Evolutionary conservation across 192 early-diverging fungal genomes (phyloP), one percentile per base, ranked within the genome.

Genomic region (Umbelopsis vinacea): DNA sequence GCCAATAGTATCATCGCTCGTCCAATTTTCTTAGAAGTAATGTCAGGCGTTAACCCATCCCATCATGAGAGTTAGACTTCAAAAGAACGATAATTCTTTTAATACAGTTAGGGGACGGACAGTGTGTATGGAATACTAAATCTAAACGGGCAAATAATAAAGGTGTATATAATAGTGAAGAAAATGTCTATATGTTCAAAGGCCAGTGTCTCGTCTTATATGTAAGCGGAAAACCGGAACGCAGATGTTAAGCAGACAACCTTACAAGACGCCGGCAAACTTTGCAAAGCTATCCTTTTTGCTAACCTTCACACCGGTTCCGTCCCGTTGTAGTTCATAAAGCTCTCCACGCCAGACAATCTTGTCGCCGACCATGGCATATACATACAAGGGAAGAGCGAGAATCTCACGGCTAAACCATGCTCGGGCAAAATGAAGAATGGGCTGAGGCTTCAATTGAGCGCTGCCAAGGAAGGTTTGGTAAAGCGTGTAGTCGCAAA

Each of bases 261-360:
- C 33, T 43, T 63, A 38, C n/a, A 63, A 17, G 7, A 63, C 57
- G 57, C 57, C 57, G 14, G 57, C 57, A 19, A 63, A 63, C 17
- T 35, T 63, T 29, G 57, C 57, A n/a, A 37, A 63, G 17, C 26
- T 35, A 37, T 63, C 57, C 57, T 63, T 63, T 14, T 63, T 63
- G 57, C 33, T 63, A 29, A 63, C 57, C 57, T 63, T 63, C 12
- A 79, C 68, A 7, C 90, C 92, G 8, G 92, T 92, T 19, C 92
- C 92, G 54, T 88, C 85, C 22, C 84, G 67, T 26, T 82, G 72
- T 52, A 94, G 77, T 48, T 78, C 66, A 66, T 88, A 96, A n/a
- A 75, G 75, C 46, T 85, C 87, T 26, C 94, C 95, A 17, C 97
- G 89, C 97, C 97, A 98, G 35, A 90, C 87, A 8, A 98, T 93